A percentile compares a stretch with the other conserved stretches of the same genome.
Evolutionary conservation across 1,139 yeast genomes (phyloP).

Genomic region (Hanseniaspora gamundiae): DNA sequence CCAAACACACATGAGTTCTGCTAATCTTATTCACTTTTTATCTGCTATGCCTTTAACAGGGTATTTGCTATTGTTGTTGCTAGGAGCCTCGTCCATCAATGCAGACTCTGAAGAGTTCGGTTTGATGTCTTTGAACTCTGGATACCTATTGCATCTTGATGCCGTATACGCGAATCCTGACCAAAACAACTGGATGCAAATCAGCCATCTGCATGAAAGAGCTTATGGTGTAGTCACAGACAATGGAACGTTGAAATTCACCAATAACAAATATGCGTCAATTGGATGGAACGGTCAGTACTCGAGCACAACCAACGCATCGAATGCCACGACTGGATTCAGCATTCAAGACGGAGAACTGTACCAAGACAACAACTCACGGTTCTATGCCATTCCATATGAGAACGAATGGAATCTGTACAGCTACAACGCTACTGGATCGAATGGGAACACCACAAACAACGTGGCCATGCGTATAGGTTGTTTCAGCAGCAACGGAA

Average conservation of each 20-base stretch:
- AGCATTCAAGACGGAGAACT: slow-evolving; percentile 19
- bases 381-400: slow-evolving; percentile 16
- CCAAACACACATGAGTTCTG: no score
- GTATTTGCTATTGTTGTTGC: no score
- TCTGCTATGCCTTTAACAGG: no score
- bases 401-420: background rate
- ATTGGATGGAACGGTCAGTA: slow-evolving; percentile 14
- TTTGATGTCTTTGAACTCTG: no score
- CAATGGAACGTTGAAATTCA: slow-evolving; percentile 21
- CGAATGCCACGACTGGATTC: slow-evolving; percentile 22
- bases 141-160: no score
- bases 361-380: slow-evolving; percentile 15
- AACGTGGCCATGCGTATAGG: background rate
- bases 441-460: background rate
- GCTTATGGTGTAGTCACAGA: slow-evolving; percentile 19
- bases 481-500: slow-evolving; percentile 2
- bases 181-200: slow-evolving; percentile 11
- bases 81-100: no score
- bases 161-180: no score
- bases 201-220: slow-evolving; percentile 8
- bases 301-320: slow-evolving; percentile 10
- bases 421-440: background rate
- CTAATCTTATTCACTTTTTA: no score
- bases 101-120: slow-evolving; percentile 27
- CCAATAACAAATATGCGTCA: slow-evolving; percentile 20